These are phyloP conservation scores for Raphanus raphanistrum DNA, from an alignment of 345 rosid genomes.

Conservation along the genomic window DNA sequence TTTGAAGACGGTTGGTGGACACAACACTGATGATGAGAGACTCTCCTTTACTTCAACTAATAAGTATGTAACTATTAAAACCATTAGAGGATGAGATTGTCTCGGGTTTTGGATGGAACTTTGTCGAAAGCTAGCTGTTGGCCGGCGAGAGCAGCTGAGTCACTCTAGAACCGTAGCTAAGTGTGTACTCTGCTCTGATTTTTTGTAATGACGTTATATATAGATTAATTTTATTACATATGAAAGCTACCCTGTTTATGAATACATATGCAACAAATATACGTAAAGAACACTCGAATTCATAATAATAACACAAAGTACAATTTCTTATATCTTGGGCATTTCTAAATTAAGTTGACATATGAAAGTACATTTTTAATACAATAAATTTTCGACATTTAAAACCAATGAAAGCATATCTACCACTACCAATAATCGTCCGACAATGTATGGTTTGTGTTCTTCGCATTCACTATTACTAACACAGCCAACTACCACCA, in stretches of 20 bases:
- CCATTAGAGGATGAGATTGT: too few relatives aligned
- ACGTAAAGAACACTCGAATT: background rate
- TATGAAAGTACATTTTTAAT: background rate
- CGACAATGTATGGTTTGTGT: background rate
- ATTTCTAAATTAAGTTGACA: background rate
- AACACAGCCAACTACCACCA: background rate
- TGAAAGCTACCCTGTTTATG: background rate
- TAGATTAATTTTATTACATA: background rate
- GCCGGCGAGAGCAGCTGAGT: too few relatives aligned
- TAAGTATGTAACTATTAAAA: too few relatives aligned
- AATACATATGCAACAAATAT: background rate
- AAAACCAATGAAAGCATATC: background rate
- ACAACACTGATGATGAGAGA: too few relatives aligned
- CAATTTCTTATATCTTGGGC: background rate
- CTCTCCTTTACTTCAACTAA: too few relatives aligned
- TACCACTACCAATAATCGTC: background rate
- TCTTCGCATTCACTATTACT: background rate
- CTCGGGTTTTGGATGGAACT: too few relatives aligned
- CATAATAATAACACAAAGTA: background rate
- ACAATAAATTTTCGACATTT: background rate
- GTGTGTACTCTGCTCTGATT: too few relatives aligned
- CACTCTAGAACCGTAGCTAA: too few relatives aligned
- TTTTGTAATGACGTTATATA: too few relatives aligned
- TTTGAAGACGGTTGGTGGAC: too few relatives aligned
- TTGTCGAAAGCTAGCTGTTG: too few relatives aligned